Base-by-base conservation (phyloP, 2,329 filamentous ascomycete species). In the Diplodia scrobiculata region DNA sequence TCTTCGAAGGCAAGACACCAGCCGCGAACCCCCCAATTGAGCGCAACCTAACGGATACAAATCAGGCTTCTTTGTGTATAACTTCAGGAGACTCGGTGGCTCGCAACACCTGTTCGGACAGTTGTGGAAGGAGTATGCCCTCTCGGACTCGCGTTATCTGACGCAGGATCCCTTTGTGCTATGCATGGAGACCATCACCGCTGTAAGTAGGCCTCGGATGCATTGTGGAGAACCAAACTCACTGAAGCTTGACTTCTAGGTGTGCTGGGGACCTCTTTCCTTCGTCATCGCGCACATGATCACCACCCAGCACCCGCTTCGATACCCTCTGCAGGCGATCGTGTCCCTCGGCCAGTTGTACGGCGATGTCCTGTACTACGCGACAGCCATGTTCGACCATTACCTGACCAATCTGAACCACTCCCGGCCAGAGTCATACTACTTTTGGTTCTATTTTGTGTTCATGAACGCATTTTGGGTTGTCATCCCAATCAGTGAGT, bases 41-140 rank as follows among this genome's bases (percentile, higher is more conserved):
- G 25, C 34, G 29, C 27, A 50, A 58, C 36, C 32, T 48, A 36
- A 63, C 63, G 69, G 14, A 32, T 17, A 10, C 29, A 21, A 41
- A 53, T 21, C 14, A 47, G 65, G 52, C 70, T 63, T 63, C 45
- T 96, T 92, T 74, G 83, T 92, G 68, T 77, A 85, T 69, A 87
- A 93, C 74, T 89, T 91, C 75, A 78, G 81, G 25, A 80, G 79
- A 27, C 83, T 97, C 75, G 86, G 87, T 0, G 81, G 84, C 11
- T 86, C 86, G 67, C 89, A 92, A 74, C 87, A 88, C 65, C 79
- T 95, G 7, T 89, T 93, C 66, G 91, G 89, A 2, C 91, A 97
- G 80, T 82, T 96, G 52, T 97, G 92, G 92, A 97, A 97, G 75
- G 92, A 97, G 78, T 97, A 97, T 75, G 84, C 91, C 2, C 83